These are phyloP conservation scores for Dalbergia cultrata DNA, from an alignment of 306 rosid species.

Conservation along the genomic window DNA sequence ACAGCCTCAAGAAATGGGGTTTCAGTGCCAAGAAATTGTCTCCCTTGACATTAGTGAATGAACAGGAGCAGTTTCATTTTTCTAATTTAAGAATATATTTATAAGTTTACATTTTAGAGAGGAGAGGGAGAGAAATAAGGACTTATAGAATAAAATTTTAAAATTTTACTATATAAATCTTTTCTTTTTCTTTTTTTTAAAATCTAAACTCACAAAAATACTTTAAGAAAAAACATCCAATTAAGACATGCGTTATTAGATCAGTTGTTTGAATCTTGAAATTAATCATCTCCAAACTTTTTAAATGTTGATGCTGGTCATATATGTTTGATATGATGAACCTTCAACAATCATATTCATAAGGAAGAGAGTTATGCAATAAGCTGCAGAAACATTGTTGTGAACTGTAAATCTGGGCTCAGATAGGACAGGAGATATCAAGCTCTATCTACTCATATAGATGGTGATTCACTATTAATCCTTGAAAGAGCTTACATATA, in stretches of 20 bases:
- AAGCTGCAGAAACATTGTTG: not conserved
- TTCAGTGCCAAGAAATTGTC: conserved; percentile 29
- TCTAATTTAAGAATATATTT: too few species aligned
- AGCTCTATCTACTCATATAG: not conserved
- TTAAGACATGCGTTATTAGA: too few species aligned
- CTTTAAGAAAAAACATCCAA: too few species aligned
- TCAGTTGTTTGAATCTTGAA: not conserved
- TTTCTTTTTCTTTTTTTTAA: too few species aligned
- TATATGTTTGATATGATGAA: conserved; percentile 2
- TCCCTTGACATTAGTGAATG: not conserved
- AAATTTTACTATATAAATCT: too few species aligned
- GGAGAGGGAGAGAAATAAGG: too few species aligned
- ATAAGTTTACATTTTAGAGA: too few species aligned
- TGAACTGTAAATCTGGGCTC: not conserved
- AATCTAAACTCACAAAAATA: too few species aligned
- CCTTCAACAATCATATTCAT: not conserved
- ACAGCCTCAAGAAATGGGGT: not conserved
- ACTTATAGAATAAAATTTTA: too few species aligned
- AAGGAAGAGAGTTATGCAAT: conserved; percentile 13
- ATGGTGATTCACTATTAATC: not conserved
- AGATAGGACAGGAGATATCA: conserved; percentile 2
- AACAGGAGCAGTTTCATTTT: too few species aligned
- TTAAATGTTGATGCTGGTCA: not conserved
- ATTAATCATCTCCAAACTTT: too few species aligned
- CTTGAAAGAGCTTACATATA: not conserved